Percentiles rank a stretch among this genome's conserved stretches.
These are phyloP conservation scores for Luvunga scandens DNA, from an alignment of 345 rosid genomes.

Conservation along the genomic window DNA sequence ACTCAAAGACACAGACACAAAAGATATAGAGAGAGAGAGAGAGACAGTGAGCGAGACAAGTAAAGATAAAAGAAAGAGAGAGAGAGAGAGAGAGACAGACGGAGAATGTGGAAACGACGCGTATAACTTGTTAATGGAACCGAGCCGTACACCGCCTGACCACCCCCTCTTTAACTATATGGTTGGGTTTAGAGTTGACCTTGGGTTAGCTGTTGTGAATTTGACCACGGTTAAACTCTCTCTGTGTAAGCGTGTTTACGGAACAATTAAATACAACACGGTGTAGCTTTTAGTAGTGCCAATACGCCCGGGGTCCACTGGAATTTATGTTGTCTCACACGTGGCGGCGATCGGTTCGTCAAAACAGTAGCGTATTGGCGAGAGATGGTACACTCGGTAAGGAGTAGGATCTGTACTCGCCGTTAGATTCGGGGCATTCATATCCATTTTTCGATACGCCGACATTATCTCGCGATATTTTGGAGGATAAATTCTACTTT, in stretches of 20 bases:
- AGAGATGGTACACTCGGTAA: background rate
- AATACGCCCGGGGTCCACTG: constrained; percentile 23
- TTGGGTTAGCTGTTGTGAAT: background rate
- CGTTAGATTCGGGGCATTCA: constrained; percentile 14
- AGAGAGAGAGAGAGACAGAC: background rate
- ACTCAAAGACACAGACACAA: background rate
- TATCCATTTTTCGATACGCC: constrained; percentile 28
- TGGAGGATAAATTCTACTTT: background rate
- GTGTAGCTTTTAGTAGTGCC: background rate
- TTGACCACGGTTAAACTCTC: constrained; percentile 23
- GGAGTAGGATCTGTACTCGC: constrained; percentile 4
- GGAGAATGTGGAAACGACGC: constrained; percentile 17
- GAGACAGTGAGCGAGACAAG: background rate
- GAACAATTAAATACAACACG: no score
- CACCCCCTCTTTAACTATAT: background rate
- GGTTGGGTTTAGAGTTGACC: constrained; percentile 3
- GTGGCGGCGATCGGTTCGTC: constrained; percentile 27
- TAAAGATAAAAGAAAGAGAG: background rate
- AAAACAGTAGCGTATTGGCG: background rate
- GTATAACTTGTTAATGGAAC: background rate
- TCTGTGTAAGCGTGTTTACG: no score
- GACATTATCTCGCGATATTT: constrained; percentile 50
- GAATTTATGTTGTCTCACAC: constrained; percentile 6
- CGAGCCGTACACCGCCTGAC: constrained; percentile 26
- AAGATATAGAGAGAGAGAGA: background rate